Base-by-base conservation (phyloP, 2,329 filamentous ascomycete species). In the Claviceps arundinis region DNA sequence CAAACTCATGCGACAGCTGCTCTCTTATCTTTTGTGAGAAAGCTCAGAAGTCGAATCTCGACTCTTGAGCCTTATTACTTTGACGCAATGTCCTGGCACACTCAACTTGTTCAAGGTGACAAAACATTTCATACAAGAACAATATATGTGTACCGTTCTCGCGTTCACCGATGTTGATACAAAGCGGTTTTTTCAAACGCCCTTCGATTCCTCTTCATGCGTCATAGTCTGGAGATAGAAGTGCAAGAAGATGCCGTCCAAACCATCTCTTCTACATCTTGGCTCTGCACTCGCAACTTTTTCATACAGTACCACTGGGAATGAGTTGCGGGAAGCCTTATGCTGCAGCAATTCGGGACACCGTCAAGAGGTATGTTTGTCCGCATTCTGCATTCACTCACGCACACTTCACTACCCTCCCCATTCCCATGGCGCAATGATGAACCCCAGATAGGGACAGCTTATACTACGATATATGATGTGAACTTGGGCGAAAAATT, bases 401-500 rank as follows among this genome's bases (percentile, higher is more conserved):
- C 24, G 14, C 38, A 42, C 14, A 48, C 38, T 24, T 22, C n/a
- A 30, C 30, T 9, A 30, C 30, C 40, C n/a, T 13, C 24, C 37
- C 16, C 3, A 13, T 37, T 34, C 4, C 13, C 37, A 19, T 19
- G 57, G 58, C 76, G 74, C 72, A 69, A 79, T 91, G 93, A 97
- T 97, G 91, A 97, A 88, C 74, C 81, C 87, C 86, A 54, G 93
- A 97, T 97, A 97, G 93, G 93, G 93, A 97, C 93, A 97, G 82
- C 91, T 89, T 87, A 96, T 91, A 86, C 86, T 76, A 62, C 68
- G 73, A 88, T 87, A 89, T 76, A 75, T 97, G 90, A 94, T 90
- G 87, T 81, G 76, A 89, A 77, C 70, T 81, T 83, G 85, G 84
- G 84, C 89, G 84, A 88, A 80, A 19, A 86, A 93, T 95, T 94